Percentiles rank a stretch among this genome's conserved stretches.
Evolutionary conservation across 805 yeast genomes (phyloP).

Genomic region (Hanseniaspora hatyaiensis): DNA sequence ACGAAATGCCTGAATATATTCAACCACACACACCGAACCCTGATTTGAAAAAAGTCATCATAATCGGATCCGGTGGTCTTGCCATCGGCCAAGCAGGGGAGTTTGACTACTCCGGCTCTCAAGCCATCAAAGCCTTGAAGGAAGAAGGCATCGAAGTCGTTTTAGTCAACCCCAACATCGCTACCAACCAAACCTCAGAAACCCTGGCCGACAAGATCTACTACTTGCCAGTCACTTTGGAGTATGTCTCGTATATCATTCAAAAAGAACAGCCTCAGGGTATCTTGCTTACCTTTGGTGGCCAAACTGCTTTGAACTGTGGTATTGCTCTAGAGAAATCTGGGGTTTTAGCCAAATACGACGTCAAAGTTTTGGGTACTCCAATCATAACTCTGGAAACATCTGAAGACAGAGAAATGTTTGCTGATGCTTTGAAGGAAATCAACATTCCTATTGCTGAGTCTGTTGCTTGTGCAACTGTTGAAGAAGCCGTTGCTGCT

Average conservation of each 20-base stretch:
- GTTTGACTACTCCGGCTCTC: conserved; percentile 97
- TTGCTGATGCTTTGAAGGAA: conserved; percentile 88
- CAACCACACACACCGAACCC: conserved; percentile 20
- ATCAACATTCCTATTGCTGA: conserved; percentile 92
- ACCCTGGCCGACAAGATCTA: conserved; percentile 97
- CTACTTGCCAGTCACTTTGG: conserved; percentile 94
- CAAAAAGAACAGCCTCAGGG: conserved; percentile 94
- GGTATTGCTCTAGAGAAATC: conserved; percentile 95
- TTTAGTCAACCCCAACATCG: conserved; percentile 93
- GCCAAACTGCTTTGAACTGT: conserved; percentile 93
- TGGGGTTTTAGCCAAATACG: conserved; percentile 51
- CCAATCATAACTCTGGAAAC: conserved; percentile 92
- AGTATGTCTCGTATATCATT: conserved; percentile 90
- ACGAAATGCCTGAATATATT: conserved; percentile 12
- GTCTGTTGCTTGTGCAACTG: conserved; percentile 70
- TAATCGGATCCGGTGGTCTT: conserved; percentile 95
- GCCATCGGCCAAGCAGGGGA: conserved; percentile 99
- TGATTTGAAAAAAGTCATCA: conserved; percentile 45
- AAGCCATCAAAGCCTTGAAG: conserved; percentile 95
- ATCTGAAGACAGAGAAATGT: conserved; percentile 94
- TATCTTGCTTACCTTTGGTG: conserved; percentile 94
- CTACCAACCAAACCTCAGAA: conserved; percentile 95
- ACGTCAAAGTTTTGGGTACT: conserved; percentile 89
- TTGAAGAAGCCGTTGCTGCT: conserved; percentile 74
- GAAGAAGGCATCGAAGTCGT: conserved; percentile 96